Conservation (phyloP, 1,139 yeast species). For the Oligophagozyma castellii region DNA sequence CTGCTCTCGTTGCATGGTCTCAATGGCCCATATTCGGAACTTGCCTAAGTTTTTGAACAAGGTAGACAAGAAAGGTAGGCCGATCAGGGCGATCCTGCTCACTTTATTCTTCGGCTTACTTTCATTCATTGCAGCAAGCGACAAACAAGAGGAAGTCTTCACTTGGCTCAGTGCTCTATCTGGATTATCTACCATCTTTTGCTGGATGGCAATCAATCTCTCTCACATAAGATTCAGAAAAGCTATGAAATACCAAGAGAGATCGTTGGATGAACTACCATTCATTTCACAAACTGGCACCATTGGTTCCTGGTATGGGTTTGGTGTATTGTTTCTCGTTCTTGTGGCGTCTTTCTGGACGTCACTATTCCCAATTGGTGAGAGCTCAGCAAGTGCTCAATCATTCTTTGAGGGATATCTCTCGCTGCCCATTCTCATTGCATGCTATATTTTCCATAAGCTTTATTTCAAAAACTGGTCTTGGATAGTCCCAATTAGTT, state of each 20-base stretch:
- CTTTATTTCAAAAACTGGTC: constrained; percentile 41
- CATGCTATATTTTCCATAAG: constrained; percentile 44
- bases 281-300: constrained; percentile 42
- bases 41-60: constrained; percentile 45
- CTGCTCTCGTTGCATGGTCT: constrained; percentile 51
- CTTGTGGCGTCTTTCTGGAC: constrained; percentile 53
- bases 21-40: constrained; percentile 51
- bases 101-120: constrained; percentile 43
- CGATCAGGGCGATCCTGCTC: constrained; percentile 40
- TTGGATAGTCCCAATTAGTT: constrained; percentile 32
- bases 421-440: constrained; percentile 47
- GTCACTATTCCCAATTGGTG: constrained; percentile 54
- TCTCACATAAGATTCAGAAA: constrained; percentile 50
- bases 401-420: constrained; percentile 49
- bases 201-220: constrained; percentile 53
- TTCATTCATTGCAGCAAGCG: constrained; percentile 50
- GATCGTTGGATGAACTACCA: constrained; percentile 38
- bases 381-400: constrained; percentile 36
- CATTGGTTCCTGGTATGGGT: constrained; percentile 39
- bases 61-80: constrained; percentile 55
- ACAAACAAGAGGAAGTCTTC: constrained; percentile 42
- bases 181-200: constrained; percentile 51
- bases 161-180: constrained; percentile 56
- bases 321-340: constrained; percentile 35
- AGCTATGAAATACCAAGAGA: constrained; percentile 40